These are phyloP conservation scores for Sphagnum magellanicum DNA, from an alignment of 228 moss, liverwort and hornwort genomes.

Conservation along the genomic window DNA sequence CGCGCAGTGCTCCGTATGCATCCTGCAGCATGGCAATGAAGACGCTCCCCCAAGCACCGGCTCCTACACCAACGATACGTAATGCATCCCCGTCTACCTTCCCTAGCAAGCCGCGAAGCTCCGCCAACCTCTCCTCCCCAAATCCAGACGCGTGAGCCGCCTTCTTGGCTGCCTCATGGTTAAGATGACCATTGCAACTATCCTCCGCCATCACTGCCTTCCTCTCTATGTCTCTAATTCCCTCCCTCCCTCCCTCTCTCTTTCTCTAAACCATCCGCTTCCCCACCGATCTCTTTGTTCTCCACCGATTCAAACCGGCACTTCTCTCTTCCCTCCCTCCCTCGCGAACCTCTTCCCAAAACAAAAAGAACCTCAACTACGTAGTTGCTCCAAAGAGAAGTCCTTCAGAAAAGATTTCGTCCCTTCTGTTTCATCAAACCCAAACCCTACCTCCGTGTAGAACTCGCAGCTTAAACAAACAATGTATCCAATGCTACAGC, in stretches of 20 bases:
- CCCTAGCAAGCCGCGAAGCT: slow-evolving; percentile 40
- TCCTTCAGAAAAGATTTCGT: too few relatives aligned
- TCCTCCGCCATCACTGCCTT: slow-evolving; percentile 16
- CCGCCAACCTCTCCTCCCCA: slow-evolving; percentile 24
- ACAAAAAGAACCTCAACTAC: too few relatives aligned
- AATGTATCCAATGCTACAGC: too few relatives aligned
- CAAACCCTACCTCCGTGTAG: too few relatives aligned
- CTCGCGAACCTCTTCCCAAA: not conserved
- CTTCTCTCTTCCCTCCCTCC: not conserved
- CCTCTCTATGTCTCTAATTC: not conserved
- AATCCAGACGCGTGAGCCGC: not conserved
- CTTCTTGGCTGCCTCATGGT: slow-evolving; percentile 1
- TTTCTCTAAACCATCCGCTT: not conserved
- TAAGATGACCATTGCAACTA: not conserved
- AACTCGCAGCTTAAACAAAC: too few relatives aligned
- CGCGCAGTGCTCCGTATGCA: slow-evolving; percentile 49
- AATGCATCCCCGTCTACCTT: slow-evolving; percentile 52
- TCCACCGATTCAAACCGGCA: slow-evolving; percentile 2
- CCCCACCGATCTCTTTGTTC: not conserved
- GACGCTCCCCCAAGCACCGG: slow-evolving; percentile 68
- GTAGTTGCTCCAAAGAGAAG: too few relatives aligned
- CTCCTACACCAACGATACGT: slow-evolving; percentile 55
- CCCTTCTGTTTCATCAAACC: too few relatives aligned
- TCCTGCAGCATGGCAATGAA: slow-evolving; percentile 70
- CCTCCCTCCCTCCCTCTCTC: not conserved